These are phyloP conservation scores for Daedalea quercina DNA, from an alignment of 768 basidiomycete genomes.

Conservation along the genomic window DNA sequence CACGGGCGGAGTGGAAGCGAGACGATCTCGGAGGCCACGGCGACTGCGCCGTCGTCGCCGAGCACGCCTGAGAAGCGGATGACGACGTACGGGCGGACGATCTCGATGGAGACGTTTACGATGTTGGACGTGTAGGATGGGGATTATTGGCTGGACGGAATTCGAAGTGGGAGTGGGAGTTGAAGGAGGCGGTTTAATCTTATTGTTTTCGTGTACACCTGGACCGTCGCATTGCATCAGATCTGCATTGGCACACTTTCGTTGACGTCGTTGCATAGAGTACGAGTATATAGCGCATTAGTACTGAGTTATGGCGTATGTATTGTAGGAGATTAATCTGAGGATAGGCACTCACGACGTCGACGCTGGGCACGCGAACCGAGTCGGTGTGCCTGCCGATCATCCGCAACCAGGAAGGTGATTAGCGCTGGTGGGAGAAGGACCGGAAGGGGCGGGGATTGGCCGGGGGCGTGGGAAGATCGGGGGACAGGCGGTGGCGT, in stretches of 20 bases:
- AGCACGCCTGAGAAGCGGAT: constrained; percentile 1
- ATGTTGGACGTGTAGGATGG: constrained; percentile 15
- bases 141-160: neutral
- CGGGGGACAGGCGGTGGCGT: too few relatives aligned
- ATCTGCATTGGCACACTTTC: neutral
- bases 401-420: too few relatives aligned
- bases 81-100: constrained; percentile 13
- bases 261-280: constrained; percentile 3
- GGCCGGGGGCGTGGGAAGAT: too few relatives aligned
- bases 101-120: constrained; percentile 14
- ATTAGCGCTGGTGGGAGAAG: too few relatives aligned
- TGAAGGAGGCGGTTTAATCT: too few relatives aligned
- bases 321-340: constrained; percentile 2
- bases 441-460: too few relatives aligned
- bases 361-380: too few relatives aligned
- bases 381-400: too few relatives aligned
- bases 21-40: constrained; percentile 12
- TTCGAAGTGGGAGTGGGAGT: too few relatives aligned
- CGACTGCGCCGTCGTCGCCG: constrained; percentile 3
- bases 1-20: constrained; percentile 16
- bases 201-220: too few relatives aligned
- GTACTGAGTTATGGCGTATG: constrained; percentile 4
- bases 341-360: too few relatives aligned
- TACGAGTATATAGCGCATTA: neutral
- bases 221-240: too few relatives aligned